These are phyloP conservation scores for Penicillium canariense DNA, from an alignment of 495 filamentous ascomycete species.

Conservation along the genomic window DNA sequence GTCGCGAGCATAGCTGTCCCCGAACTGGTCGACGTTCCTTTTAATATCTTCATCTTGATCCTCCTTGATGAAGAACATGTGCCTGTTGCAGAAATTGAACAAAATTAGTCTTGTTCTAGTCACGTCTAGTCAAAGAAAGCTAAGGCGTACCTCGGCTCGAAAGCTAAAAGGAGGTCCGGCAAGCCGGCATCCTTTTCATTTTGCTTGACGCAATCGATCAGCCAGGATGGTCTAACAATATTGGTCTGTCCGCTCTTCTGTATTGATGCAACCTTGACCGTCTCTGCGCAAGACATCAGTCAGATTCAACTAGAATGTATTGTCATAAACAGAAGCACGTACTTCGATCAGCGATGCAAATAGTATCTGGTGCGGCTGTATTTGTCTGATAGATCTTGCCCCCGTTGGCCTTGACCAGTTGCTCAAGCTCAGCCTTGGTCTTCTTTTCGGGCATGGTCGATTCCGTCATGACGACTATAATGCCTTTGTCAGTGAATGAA, in stretches of 20 bases:
- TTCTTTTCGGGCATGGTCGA: slow-evolving; percentile 58
- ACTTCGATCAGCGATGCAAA: slow-evolving; percentile 80
- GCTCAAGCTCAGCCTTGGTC: slow-evolving; percentile 77
- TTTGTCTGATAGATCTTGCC: slow-evolving; percentile 78
- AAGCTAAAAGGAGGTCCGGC: slow-evolving; percentile 59
- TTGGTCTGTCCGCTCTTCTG: slow-evolving; percentile 65
- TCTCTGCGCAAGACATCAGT: slow-evolving; percentile 40
- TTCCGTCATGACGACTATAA: slow-evolving; percentile 61
- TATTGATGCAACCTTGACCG: slow-evolving; percentile 82
- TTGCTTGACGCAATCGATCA: slow-evolving; percentile 76
- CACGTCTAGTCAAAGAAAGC: slow-evolving; percentile 15
- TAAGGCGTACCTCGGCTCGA: slow-evolving; percentile 60
- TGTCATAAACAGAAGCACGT: neutral
- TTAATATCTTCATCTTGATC: slow-evolving; percentile 44
- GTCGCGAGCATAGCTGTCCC: slow-evolving; percentile 81
- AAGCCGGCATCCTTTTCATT: slow-evolving; percentile 58
- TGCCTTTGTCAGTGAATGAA: slow-evolving; percentile 15
- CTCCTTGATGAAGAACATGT: slow-evolving; percentile 55
- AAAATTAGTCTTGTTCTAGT: neutral
- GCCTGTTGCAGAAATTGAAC: slow-evolving; percentile 26
- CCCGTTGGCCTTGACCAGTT: slow-evolving; percentile 82
- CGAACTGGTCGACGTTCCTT: slow-evolving; percentile 67
- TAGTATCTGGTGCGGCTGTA: slow-evolving; percentile 54
- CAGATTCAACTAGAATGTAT: neutral
- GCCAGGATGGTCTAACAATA: slow-evolving; percentile 78